Evolutionary conservation across 345 rosid genomes (phyloP).

Genomic region (Eucalyptus curtisii): DNA sequence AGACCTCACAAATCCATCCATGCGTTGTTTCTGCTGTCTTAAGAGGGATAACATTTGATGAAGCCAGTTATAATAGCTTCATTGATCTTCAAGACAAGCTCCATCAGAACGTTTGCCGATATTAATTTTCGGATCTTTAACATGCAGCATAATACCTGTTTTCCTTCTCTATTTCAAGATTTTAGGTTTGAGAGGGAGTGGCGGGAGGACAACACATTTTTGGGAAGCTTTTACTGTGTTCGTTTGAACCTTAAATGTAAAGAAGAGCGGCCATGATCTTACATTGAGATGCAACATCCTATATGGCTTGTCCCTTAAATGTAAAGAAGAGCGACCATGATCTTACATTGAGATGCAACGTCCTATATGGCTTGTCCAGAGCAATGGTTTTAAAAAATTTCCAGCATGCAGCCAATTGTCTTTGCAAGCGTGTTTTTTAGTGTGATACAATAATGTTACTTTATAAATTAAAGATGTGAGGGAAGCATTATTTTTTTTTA

Average conservation of each 20-base stretch:
- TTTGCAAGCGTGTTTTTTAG: neutral
- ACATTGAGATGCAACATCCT: neutral
- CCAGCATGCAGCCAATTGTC: neutral
- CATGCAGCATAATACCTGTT: neutral
- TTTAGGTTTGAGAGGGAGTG: neutral
- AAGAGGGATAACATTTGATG: constrained; percentile 71
- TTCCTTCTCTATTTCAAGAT: neutral
- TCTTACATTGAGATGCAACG: too few species aligned
- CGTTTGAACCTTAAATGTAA: neutral
- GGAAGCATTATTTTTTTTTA: too few species aligned
- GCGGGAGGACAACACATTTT: neutral
- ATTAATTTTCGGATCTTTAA: constrained; percentile 29
- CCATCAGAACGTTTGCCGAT: constrained; percentile 94
- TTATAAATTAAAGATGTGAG: neutral
- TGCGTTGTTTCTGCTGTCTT: constrained; percentile 79
- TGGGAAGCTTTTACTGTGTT: neutral
- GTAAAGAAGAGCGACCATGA: too few species aligned
- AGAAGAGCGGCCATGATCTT: neutral
- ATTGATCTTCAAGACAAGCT: constrained; percentile 97
- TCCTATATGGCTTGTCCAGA: too few species aligned
- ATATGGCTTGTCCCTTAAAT: too few species aligned
- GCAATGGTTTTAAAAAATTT: neutral
- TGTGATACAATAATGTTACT: neutral
- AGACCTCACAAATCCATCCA: constrained; percentile 70
- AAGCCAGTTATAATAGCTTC: constrained; percentile 87